Evolutionary conservation across 495 filamentous ascomycete genomes (phyloP).

Genomic region (Aspergillus panamensis): DNA sequence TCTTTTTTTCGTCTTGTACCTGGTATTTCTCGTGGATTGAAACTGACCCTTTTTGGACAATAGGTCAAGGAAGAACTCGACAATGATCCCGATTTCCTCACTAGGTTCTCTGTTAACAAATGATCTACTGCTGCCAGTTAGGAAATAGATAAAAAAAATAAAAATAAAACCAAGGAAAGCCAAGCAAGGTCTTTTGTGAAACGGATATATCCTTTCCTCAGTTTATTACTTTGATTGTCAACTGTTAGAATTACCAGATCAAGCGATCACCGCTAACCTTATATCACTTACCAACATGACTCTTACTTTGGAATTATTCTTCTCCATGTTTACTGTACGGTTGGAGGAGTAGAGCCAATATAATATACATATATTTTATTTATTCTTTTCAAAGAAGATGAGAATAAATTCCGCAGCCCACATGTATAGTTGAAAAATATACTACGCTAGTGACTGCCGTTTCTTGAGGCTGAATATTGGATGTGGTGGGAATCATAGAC

Average conservation of each 20-base stretch:
- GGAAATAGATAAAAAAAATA: conserved; percentile 10
- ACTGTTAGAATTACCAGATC: conserved; percentile 13
- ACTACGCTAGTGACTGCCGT: no score
- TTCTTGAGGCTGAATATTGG: no score
- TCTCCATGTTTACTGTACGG: neutral
- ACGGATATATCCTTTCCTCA: neutral
- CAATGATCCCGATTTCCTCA: conserved; percentile 74
- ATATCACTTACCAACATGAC: neutral
- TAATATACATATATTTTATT: neutral
- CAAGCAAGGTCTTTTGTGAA: neutral
- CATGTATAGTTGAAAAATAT: no score
- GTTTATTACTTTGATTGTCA: neutral
- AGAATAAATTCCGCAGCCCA: no score
- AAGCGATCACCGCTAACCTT: conserved; percentile 14
- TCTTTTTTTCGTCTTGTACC: conserved; percentile 4
- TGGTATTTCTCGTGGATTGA: neutral
- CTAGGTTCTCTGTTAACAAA: conserved; percentile 54
- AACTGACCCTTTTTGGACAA: conserved; percentile 23
- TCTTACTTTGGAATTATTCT: neutral
- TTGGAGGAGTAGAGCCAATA: neutral
- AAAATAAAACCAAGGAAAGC: neutral
- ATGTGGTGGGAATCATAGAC: no score
- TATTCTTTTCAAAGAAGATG: neutral
- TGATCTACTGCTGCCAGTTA: conserved; percentile 17
- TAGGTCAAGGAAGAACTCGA: conserved; percentile 74